Percentiles rank a stretch among this genome's conserved stretches.
phyloP scores from a whole-genome alignment of 441 rosid species.

The Aquilaria agallochum region DNA sequence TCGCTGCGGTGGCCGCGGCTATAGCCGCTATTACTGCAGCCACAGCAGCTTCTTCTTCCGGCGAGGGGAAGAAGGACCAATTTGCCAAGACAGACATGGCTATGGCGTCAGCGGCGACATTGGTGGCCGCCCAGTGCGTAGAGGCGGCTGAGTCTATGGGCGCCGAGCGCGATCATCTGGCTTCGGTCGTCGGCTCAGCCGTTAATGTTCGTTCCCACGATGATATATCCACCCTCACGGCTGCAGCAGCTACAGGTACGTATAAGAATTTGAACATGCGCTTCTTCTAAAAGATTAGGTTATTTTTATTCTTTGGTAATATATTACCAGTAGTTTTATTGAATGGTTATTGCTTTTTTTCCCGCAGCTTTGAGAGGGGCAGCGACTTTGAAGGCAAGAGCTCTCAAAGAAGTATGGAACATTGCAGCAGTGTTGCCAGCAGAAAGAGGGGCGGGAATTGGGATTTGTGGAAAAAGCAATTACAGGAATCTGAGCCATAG shows the following conservation, averaged over 20 bases:
- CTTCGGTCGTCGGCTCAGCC: conserved; percentile 80
- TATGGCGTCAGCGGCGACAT: conserved; percentile 85
- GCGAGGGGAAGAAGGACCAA: conserved; percentile 54
- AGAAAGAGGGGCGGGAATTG: conserved; percentile 51
- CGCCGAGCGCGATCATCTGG: conserved; percentile 80
- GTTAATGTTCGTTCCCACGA: conserved; percentile 85
- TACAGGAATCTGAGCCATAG: conserved; percentile 28
- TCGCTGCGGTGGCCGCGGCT: conserved; percentile 88
- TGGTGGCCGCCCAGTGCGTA: conserved; percentile 94
- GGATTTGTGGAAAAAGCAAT: conserved; percentile 36
- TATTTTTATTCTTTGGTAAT: neutral
- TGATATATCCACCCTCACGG: conserved; percentile 81
- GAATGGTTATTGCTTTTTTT: neutral
- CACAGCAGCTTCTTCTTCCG: conserved; percentile 66
- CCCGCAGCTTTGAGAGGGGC: conserved; percentile 83
- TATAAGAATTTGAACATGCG: too few relatives aligned
- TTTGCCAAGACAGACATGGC: conserved; percentile 71
- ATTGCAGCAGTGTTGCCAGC: conserved; percentile 63
- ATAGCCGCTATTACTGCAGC: conserved; percentile 84
- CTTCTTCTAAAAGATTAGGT: too few relatives aligned
- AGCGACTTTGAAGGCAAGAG: conserved; percentile 86
- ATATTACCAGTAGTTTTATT: neutral
- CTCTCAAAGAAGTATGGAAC: conserved; percentile 74
- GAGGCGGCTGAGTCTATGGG: conserved; percentile 93
- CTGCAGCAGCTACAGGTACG: conserved; percentile 94